Evolutionary conservation across 78 protist species (phyloP).

Genomic region (slime mould (Dictyostelium discoideum)): DNA sequence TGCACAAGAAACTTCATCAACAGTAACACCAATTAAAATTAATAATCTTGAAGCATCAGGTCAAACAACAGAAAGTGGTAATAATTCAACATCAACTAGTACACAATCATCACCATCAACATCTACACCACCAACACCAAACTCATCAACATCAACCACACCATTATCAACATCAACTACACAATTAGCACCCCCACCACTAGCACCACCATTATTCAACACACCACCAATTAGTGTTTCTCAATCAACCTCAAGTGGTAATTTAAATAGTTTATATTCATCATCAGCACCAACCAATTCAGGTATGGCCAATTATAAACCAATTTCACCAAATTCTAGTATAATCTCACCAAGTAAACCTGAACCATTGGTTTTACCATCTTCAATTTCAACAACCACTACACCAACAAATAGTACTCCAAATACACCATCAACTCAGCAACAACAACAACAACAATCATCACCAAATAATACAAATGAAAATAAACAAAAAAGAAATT

Average conservation of each 20-base stretch:
- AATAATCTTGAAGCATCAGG: not conserved
- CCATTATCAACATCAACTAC: not conserved
- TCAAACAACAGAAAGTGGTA: not conserved
- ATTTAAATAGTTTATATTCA: slow-evolving; percentile 5
- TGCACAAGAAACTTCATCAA: not conserved
- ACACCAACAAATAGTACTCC: not conserved
- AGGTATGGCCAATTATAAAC: not conserved
- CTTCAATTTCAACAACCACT: not conserved
- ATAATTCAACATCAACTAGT: not conserved
- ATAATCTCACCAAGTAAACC: not conserved
- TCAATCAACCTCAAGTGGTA: not conserved
- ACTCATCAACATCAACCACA: not conserved
- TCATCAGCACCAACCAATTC: slow-evolving; percentile 17
- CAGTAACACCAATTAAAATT: not conserved
- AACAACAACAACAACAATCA: not conserved
- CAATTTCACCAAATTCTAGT: not conserved
- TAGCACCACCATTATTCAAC: not conserved
- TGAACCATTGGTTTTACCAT: slow-evolving; percentile 21
- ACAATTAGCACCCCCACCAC: not conserved
- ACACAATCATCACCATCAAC: not conserved
- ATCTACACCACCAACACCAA: not conserved
- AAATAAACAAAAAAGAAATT: slow-evolving; percentile 25
- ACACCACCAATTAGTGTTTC: slow-evolving; percentile 15
- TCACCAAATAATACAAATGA: not conserved
- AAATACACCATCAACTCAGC: not conserved